Conservation (phyloP, 805 yeast genomes). For the Wickerhamomyces ciferrii region DNA sequence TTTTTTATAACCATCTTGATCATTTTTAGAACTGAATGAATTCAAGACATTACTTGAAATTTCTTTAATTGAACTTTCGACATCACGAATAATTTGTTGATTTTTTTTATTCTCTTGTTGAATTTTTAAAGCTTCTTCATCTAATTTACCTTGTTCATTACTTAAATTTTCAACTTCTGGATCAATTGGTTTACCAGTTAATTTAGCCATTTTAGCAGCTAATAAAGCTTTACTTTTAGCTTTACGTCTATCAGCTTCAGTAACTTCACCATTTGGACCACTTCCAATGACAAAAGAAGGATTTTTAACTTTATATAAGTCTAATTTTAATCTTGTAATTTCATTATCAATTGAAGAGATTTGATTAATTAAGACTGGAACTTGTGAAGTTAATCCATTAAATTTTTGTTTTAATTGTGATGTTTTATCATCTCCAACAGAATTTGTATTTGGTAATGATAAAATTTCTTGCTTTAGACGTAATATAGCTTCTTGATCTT, state of each 20-base stretch:
- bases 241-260: conserved; percentile 75
- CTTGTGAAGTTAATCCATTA: conserved; percentile 25
- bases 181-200: conserved; percentile 70
- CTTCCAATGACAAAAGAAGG: conserved; percentile 74
- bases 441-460: conserved; percentile 38
- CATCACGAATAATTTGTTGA: conserved; percentile 57
- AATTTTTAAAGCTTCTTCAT: conserved; percentile 44
- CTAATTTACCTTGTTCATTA: conserved; percentile 32
- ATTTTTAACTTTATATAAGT: conserved; percentile 54
- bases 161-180: conserved; percentile 27
- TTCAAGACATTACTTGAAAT: conserved; percentile 38
- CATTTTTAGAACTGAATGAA: conserved; percentile 14
- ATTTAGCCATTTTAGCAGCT: conserved; percentile 84
- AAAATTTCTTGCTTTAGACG: conserved; percentile 40
- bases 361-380: conserved; percentile 61
- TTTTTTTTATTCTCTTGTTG: conserved; percentile 50
- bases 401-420: conserved; percentile 36
- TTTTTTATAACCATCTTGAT: conserved; percentile 37
- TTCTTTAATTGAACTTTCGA: conserved; percentile 65
- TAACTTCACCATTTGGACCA: conserved; percentile 81
- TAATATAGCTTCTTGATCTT: conserved; percentile 34
- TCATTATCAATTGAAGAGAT: conserved; percentile 60
- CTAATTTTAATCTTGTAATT: conserved; percentile 61
- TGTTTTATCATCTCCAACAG: conserved; percentile 15
- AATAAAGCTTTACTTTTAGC: conserved; percentile 74